Evolutionary conservation across 805 yeast species (phyloP).

Genomic region (Brettanomyces naardenensis): DNA sequence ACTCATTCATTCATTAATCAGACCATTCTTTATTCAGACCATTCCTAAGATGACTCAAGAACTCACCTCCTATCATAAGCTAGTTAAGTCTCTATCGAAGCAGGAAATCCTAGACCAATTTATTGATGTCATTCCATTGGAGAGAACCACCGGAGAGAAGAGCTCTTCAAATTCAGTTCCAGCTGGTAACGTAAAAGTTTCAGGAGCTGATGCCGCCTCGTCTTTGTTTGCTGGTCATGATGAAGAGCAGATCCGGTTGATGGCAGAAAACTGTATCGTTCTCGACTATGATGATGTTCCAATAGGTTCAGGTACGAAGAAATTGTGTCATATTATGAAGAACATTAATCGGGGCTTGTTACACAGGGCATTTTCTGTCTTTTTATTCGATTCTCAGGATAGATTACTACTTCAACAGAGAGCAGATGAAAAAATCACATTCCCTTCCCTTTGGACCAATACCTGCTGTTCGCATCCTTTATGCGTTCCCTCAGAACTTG

Average conservation of each 20-base stretch:
- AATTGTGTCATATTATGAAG: constrained; percentile 79
- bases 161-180: constrained; percentile 30
- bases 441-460: constrained; percentile 96
- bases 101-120: constrained; percentile 48
- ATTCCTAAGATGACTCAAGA: constrained; percentile 3
- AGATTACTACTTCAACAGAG: constrained; percentile 86
- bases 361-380: constrained; percentile 96
- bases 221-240: constrained; percentile 79
- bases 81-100: constrained; percentile 44
- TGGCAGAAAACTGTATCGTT: constrained; percentile 96
- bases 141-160: constrained; percentile 51
- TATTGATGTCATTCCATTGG: constrained; percentile 61
- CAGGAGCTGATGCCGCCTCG: constrained; percentile 22
- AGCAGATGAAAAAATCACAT: constrained; percentile 93
- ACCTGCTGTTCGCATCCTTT: constrained; percentile 98
- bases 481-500: constrained; percentile 75
- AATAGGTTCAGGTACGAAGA: constrained; percentile 90
- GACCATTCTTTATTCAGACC: background rate
- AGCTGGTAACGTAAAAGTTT: background rate
- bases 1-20: background rate
- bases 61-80: constrained; percentile 6
- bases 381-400: constrained; percentile 71
- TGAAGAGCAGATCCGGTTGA: constrained; percentile 85
- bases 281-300: constrained; percentile 82
- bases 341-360: constrained; percentile 81